Conservation (phyloP, 2,329 filamentous ascomycete species). For the Ophiognomonia clavigignenti-juglandacearum region DNA sequence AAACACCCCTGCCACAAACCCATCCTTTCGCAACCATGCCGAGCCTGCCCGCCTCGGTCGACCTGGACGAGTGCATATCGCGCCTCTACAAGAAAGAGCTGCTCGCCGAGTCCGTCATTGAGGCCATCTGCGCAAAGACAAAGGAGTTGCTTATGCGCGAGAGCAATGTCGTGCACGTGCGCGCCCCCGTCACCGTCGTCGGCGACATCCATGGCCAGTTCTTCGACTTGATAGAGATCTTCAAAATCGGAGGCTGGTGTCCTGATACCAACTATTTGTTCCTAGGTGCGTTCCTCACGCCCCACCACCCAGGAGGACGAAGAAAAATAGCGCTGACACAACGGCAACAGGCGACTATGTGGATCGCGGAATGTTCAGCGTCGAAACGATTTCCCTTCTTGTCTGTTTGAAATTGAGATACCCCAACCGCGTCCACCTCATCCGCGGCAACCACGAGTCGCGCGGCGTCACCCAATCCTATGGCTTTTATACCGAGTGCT, state of each 20-base stretch:
- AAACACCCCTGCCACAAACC: no score
- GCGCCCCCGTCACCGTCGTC: slow-evolving; percentile 91
- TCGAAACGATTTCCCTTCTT: slow-evolving; percentile 96
- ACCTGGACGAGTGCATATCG: slow-evolving; percentile 97
- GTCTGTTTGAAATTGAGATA: slow-evolving; percentile 97
- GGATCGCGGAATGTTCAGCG: slow-evolving; percentile 95
- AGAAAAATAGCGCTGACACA: slow-evolving; percentile 4
- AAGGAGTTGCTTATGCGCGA: slow-evolving; percentile 99
- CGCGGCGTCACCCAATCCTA: slow-evolving; percentile 98
- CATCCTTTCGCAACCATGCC: slow-evolving; percentile 24
- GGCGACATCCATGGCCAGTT: slow-evolving; percentile 99
- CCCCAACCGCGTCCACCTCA: slow-evolving; percentile 89
- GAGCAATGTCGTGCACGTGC: slow-evolving; percentile 98
- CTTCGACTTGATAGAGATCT: slow-evolving; percentile 98
- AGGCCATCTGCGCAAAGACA: slow-evolving; percentile 98
- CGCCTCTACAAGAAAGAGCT: slow-evolving; percentile 96
- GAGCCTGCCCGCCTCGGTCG: slow-evolving; percentile 71
- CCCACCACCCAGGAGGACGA: neutral
- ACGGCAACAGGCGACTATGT: slow-evolving; percentile 77
- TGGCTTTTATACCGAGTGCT: slow-evolving; percentile 98
- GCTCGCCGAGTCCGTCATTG: slow-evolving; percentile 91
- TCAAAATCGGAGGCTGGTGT: slow-evolving; percentile 95
- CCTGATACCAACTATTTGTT: slow-evolving; percentile 99
- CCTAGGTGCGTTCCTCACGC: slow-evolving; percentile 56
- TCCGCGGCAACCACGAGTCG: slow-evolving; percentile 96